Conservation (phyloP, 768 basidiomycete genomes). For the Auricularia heimuer region DNA sequence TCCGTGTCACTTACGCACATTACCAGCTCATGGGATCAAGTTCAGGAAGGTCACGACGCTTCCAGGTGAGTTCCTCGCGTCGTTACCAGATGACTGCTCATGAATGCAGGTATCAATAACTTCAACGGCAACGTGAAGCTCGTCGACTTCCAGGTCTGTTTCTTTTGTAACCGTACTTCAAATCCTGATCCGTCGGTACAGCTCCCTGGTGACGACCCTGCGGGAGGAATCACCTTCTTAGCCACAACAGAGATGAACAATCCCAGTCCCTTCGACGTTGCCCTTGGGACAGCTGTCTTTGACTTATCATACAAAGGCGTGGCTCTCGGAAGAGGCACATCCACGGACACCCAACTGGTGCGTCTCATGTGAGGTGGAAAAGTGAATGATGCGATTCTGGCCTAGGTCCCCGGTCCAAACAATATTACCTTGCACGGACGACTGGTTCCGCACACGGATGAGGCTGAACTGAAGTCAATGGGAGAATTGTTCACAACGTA, state of each 20-base stretch:
- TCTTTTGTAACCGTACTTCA: background rate
- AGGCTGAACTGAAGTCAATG: conserved; percentile 36
- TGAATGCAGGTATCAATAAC: conserved; percentile 42
- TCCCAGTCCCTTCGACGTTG: conserved; percentile 53
- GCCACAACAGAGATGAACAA: conserved; percentile 36
- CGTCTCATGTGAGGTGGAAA: conserved; percentile 13
- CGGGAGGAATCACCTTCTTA: conserved; percentile 57
- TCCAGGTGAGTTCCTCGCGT: conserved; percentile 30
- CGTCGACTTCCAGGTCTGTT: conserved; percentile 36
- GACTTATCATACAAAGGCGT: conserved; percentile 48
- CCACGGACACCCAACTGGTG: conserved; percentile 43
- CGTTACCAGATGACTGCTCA: background rate
- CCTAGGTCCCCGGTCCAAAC: conserved; percentile 44
- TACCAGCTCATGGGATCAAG: conserved; percentile 47
- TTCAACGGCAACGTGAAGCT: conserved; percentile 49
- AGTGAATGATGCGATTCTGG: conserved; percentile 1
- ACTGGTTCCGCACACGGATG: conserved; percentile 41
- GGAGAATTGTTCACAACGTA: conserved; percentile 62
- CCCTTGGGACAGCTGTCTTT: conserved; percentile 59
- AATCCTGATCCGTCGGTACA: background rate
- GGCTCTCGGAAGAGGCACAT: conserved; percentile 45
- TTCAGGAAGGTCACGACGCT: conserved; percentile 54
- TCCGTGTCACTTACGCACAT: conserved; percentile 1
- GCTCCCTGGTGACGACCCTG: conserved; percentile 56
- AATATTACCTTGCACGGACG: conserved; percentile 48